phyloP scores from a whole-genome alignment of 2,329 filamentous ascomycete genomes.

The Botryosphaeria dothidea region DNA sequence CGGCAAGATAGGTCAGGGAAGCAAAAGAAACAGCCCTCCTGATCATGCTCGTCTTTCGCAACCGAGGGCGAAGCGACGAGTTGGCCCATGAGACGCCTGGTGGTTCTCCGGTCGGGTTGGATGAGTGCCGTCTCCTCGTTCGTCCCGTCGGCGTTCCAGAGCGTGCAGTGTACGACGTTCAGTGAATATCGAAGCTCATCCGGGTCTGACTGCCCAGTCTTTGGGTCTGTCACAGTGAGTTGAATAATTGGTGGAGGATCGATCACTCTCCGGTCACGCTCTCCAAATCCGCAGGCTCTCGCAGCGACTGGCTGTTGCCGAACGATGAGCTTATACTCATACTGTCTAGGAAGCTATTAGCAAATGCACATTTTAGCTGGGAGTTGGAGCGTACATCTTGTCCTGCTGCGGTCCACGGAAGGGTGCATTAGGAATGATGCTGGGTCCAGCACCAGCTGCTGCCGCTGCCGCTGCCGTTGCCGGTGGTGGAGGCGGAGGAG shows the following conservation, averaged over 20 bases:
- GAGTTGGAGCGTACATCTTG: constrained; percentile 18
- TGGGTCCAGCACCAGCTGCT: constrained; percentile 31
- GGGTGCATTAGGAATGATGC: constrained; percentile 5
- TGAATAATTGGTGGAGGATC: constrained; percentile 83
- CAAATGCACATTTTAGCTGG: neutral
- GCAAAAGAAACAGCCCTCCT: constrained; percentile 81
- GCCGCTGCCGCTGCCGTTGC: constrained; percentile 20
- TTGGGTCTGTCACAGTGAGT: constrained; percentile 63
- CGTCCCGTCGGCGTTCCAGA: constrained; percentile 69
- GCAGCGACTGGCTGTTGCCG: constrained; percentile 79
- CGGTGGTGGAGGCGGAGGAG: constrained; percentile 18
- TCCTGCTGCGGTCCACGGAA: constrained; percentile 16
- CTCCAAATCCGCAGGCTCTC: constrained; percentile 79
- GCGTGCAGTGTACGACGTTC: constrained; percentile 74
- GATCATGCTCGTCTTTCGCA: constrained; percentile 70
- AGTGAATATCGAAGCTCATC: constrained; percentile 66
- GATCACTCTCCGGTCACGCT: constrained; percentile 77
- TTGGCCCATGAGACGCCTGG: constrained; percentile 77
- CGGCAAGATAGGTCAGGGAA: constrained; percentile 81
- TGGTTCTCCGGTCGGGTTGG: constrained; percentile 70
- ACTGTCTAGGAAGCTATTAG: constrained; percentile 22
- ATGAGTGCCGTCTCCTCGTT: constrained; percentile 68
- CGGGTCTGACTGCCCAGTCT: constrained; percentile 47
- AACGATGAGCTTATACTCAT: constrained; percentile 56
- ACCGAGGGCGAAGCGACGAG: constrained; percentile 76